Conservation (phyloP, 1,284 basidiomycete species). For the Cerioporus squamosus region DNA sequence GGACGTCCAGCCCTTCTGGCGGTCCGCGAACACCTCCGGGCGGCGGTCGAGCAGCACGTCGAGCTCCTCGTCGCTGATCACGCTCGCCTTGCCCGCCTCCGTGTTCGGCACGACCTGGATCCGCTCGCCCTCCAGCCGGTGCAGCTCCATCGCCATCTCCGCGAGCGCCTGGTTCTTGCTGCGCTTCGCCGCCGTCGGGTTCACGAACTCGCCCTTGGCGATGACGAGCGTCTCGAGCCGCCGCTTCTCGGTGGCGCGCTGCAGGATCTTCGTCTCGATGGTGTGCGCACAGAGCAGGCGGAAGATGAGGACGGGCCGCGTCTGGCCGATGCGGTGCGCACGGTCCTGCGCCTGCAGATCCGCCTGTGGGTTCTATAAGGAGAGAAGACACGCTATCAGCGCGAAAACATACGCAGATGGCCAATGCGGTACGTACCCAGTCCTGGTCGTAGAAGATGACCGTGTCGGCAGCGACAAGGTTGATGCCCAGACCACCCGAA, state of each 20-base stretch:
- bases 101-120: slow-evolving; percentile 86
- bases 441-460: slow-evolving; percentile 96
- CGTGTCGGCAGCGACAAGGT: slow-evolving; percentile 92
- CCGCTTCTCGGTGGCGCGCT: slow-evolving; percentile 87
- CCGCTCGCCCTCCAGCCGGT: slow-evolving; percentile 86
- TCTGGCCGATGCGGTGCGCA: slow-evolving; percentile 96
- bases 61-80: slow-evolving; percentile 84
- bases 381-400: slow-evolving; percentile 11
- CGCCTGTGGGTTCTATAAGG: slow-evolving; percentile 93
- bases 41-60: slow-evolving; percentile 83
- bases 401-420: not conserved
- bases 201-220: slow-evolving; percentile 89
- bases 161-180: slow-evolving; percentile 67
- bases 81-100: slow-evolving; percentile 65
- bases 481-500: slow-evolving; percentile 92
- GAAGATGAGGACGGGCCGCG: slow-evolving; percentile 86
- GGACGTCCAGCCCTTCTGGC: slow-evolving; percentile 82
- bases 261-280: slow-evolving; percentile 90
- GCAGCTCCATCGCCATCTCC: slow-evolving; percentile 81
- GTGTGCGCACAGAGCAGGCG: slow-evolving; percentile 88
- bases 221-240: slow-evolving; percentile 95
- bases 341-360: slow-evolving; percentile 96
- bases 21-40: slow-evolving; percentile 76
- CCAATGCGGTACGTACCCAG: slow-evolving; percentile 60
- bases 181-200: slow-evolving; percentile 49